Evolutionary conservation across 805 yeast species (phyloP).

Genomic region (Cyberlindnera maclurae): DNA sequence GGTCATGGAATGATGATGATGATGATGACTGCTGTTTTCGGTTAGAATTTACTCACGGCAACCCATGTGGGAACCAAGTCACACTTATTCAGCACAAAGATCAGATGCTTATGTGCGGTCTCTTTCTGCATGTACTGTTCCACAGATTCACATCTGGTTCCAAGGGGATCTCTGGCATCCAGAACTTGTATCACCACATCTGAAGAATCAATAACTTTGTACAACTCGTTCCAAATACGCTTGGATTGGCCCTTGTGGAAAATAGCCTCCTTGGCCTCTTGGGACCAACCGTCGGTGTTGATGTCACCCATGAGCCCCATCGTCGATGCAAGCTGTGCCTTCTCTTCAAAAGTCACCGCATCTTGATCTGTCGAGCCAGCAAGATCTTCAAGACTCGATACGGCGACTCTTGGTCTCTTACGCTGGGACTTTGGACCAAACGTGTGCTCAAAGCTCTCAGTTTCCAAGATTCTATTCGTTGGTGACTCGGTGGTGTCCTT

Average conservation of each 20-base stretch:
- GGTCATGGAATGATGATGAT: slow-evolving; percentile 23
- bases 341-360: slow-evolving; percentile 58
- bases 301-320: slow-evolving; percentile 71
- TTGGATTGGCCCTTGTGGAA: slow-evolving; percentile 96
- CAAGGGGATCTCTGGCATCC: slow-evolving; percentile 96
- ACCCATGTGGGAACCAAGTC: slow-evolving; percentile 99
- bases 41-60: slow-evolving; percentile 71
- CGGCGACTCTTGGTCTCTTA: slow-evolving; percentile 78
- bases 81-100: slow-evolving; percentile 92
- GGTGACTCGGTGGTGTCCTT: slow-evolving; percentile 74
- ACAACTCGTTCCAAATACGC: slow-evolving; percentile 96
- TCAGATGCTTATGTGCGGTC: slow-evolving; percentile 93
- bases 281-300: slow-evolving; percentile 71
- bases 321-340: slow-evolving; percentile 66
- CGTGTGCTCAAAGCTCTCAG: slow-evolving; percentile 73
- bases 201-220: slow-evolving; percentile 94
- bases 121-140: slow-evolving; percentile 90
- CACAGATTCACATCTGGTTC: slow-evolving; percentile 89
- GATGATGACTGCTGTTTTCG: not conserved
- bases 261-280: slow-evolving; percentile 91
- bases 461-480: slow-evolving; percentile 72
- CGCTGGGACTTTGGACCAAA: slow-evolving; percentile 96
- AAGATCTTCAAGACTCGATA: slow-evolving; percentile 73
- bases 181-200: slow-evolving; percentile 95
- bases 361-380: slow-evolving; percentile 53